Conservation (phyloP, 1,284 basidiomycete genomes). For the Vanrija pseudolonga region DNA sequence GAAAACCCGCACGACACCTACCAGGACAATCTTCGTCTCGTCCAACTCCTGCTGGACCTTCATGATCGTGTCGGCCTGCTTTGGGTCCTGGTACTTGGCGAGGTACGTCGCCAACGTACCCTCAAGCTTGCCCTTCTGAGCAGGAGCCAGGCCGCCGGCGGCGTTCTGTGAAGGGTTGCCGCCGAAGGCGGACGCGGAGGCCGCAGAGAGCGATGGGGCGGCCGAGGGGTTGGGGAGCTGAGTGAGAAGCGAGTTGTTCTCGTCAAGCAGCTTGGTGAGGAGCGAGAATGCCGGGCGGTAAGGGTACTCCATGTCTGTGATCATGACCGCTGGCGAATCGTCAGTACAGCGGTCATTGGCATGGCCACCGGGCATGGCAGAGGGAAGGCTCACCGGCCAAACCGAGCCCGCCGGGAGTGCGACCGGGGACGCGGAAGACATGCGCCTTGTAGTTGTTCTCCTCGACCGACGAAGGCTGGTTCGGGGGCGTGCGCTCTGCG, state of each 20-base stretch:
- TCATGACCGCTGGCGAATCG: slow-evolving; percentile 67
- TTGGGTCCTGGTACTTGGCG: slow-evolving; percentile 93
- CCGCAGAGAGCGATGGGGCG: slow-evolving; percentile 40
- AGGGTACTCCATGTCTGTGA: slow-evolving; percentile 95
- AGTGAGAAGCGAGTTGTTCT: slow-evolving; percentile 73
- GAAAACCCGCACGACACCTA: slow-evolving; percentile 49
- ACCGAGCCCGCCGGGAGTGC: slow-evolving; percentile 36
- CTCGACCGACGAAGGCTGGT: slow-evolving; percentile 87
- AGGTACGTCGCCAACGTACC: slow-evolving; percentile 71
- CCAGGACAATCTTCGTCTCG: slow-evolving; percentile 97
- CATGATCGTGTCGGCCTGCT: slow-evolving; percentile 98
- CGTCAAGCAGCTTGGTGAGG: slow-evolving; percentile 89
- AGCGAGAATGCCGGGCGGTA: slow-evolving; percentile 94
- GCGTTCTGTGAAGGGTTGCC: slow-evolving; percentile 47
- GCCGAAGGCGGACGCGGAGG: slow-evolving; percentile 40
- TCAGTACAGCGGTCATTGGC: slow-evolving; percentile 2
- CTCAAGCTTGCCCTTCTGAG: slow-evolving; percentile 51
- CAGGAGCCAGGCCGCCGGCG: slow-evolving; percentile 46
- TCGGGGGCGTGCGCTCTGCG: slow-evolving; percentile 78
- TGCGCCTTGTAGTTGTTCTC: slow-evolving; percentile 94
- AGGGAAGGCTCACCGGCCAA: slow-evolving; percentile 61
- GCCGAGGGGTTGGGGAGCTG: slow-evolving; percentile 45
- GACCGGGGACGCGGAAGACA: slow-evolving; percentile 60
- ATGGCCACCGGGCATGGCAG: too few species aligned
- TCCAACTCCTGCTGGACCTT: slow-evolving; percentile 96